phyloP scores from a whole-genome alignment of 148 eudicot genomes.

The Camellia granthamiana region DNA sequence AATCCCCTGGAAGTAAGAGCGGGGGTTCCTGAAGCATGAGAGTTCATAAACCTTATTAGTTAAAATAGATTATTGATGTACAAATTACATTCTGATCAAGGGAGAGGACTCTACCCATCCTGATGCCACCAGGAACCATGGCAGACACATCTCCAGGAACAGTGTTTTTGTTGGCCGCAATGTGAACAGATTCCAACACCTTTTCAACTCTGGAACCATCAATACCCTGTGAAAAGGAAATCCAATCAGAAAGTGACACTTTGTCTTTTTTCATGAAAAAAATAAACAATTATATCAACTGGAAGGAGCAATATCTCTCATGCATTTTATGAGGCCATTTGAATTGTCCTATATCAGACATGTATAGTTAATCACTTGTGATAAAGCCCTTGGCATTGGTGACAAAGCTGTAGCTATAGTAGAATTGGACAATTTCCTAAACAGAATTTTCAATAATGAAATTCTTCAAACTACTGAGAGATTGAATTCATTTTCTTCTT shows the following conservation, averaged over 20 bases:
- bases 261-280: not conserved
- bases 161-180: slow-evolving; percentile 97
- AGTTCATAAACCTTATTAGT: slow-evolving; percentile 7
- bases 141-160: slow-evolving; percentile 99
- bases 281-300: not conserved
- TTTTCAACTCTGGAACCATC: slow-evolving; percentile 99
- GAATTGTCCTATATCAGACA: not conserved
- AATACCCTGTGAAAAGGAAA: slow-evolving; percentile 59
- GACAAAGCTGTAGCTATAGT: not conserved
- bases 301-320: not conserved
- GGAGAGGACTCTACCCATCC: slow-evolving; percentile 63
- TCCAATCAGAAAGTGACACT: not conserved
- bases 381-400: not conserved
- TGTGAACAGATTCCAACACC: slow-evolving; percentile 91
- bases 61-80: not conserved
- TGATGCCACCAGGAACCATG: slow-evolving; percentile 99
- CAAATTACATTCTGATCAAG: not conserved
- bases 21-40: slow-evolving; percentile 69
- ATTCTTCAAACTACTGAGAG: too few relatives aligned
- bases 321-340: not conserved
- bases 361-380: not conserved
- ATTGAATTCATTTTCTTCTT: slow-evolving; percentile 12
- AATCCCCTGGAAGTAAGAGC: slow-evolving; percentile 98
- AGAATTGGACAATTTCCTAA: not conserved
- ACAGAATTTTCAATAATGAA: not conserved